Percentiles rank a stretch among this genome's conserved stretches.
phyloP scores from a whole-genome alignment of 1,139 yeast species.

The Suhomyces bribrorum region DNA sequence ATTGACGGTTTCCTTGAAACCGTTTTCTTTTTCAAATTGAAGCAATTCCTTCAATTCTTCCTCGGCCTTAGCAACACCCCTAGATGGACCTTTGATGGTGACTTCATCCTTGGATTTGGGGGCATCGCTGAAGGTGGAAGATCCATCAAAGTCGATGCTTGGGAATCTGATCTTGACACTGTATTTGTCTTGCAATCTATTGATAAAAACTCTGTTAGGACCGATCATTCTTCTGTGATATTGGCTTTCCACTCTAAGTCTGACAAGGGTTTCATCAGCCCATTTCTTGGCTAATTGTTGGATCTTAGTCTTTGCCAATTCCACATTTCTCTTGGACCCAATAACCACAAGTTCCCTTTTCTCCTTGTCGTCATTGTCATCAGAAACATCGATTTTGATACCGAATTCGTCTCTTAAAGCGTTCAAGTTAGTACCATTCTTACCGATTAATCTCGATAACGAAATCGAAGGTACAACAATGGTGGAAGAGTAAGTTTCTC shows the following conservation, averaged over 20 bases:
- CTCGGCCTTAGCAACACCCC: conserved; percentile 81
- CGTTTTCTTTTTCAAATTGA: conserved; percentile 86
- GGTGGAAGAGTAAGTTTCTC: conserved; percentile 56
- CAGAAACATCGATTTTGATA: conserved; percentile 68
- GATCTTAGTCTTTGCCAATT: conserved; percentile 67
- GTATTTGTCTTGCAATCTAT: conserved; percentile 87
- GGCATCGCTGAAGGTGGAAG: conserved; percentile 31
- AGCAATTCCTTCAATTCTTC: conserved; percentile 84
- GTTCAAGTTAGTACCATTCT: conserved; percentile 75
- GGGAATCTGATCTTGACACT: conserved; percentile 83
- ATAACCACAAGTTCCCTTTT: conserved; percentile 59
- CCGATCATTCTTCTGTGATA: conserved; percentile 87
- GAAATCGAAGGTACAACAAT: conserved; percentile 63
- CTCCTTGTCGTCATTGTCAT: conserved; percentile 32
- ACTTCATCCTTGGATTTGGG: conserved; percentile 62
- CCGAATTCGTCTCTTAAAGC: conserved; percentile 75
- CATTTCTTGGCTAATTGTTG: conserved; percentile 64
- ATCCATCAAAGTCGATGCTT: conserved; percentile 34
- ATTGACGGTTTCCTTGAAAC: conserved; percentile 59
- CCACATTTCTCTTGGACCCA: conserved; percentile 81
- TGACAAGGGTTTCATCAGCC: conserved; percentile 76
- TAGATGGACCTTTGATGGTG: conserved; percentile 85
- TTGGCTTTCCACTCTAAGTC: conserved; percentile 70
- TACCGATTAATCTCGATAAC: conserved; percentile 84
- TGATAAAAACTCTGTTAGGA: conserved; percentile 75